Percentiles rank a stretch among this genome's conserved stretches.
Evolutionary conservation across 257 asterid species (phyloP).

Genomic region (Nicotiana undulata): DNA sequence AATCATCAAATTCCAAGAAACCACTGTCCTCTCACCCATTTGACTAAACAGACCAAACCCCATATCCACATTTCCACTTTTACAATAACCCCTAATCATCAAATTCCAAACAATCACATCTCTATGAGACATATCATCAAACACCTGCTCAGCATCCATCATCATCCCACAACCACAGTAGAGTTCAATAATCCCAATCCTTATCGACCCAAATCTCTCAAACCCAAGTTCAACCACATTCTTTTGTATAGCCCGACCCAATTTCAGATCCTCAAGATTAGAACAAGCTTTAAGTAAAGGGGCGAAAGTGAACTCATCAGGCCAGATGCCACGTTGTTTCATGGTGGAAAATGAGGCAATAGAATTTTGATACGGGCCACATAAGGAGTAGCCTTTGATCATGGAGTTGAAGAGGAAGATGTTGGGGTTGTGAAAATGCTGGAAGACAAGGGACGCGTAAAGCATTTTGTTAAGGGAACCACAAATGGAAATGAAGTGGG

Average conservation of each 20-base stretch:
- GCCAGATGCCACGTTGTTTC: constrained; percentile 35
- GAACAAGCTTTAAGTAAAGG: constrained; percentile 38
- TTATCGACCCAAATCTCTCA: constrained; percentile 21
- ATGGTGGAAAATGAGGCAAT: constrained; percentile 16
- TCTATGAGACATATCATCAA: constrained; percentile 34
- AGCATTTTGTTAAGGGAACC: constrained; percentile 26
- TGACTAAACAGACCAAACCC: constrained; percentile 27
- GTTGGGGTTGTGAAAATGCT: constrained; percentile 25
- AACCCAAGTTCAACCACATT: constrained; percentile 32
- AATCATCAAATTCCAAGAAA: constrained; percentile 42
- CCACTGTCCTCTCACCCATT: constrained; percentile 34
- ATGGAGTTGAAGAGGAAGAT: constrained; percentile 37
- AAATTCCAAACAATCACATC: constrained; percentile 43
- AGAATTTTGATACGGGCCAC: constrained; percentile 28
- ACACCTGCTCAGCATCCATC: constrained; percentile 27
- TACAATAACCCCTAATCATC: constrained; percentile 37
- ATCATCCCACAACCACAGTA: constrained; percentile 21
- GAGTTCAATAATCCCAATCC: constrained; percentile 31
- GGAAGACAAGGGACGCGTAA: constrained; percentile 27
- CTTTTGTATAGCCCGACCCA: constrained; percentile 28
- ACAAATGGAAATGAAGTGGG: constrained; percentile 41
- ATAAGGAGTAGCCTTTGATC: constrained; percentile 30
- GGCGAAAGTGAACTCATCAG: constrained; percentile 33
- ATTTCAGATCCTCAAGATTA: constrained; percentile 15
- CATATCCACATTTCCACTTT: constrained; percentile 21